Evolutionary conservation across 208 protist genomes (phyloP), one percentile per base, ranked within the genome.

Genomic region (Leptomonas pyrrhocoris): DNA sequence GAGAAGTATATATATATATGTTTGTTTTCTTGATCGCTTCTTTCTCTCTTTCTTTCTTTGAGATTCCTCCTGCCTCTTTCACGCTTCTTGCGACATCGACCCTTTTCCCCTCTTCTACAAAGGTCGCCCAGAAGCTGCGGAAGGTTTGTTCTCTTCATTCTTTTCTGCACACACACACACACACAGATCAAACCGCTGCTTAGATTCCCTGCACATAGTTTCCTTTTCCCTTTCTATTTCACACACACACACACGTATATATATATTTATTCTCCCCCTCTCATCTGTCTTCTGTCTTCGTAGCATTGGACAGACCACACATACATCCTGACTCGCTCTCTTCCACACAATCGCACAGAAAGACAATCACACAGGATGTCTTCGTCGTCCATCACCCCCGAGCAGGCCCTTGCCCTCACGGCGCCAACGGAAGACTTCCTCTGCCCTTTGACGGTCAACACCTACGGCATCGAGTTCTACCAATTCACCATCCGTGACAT

Each of bases 401-500:
- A 93, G 60, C 54, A 92, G 60, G 89, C 86, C 31, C 80, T 95
- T 40, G 56, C 81, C 36, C 83, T 85, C 42, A 93, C 74, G 1
- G 74, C 59, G 5, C 92, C 92, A 3, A 94, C 90, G 19, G 81
- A 89, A 75, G 89, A 60, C 30, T 98, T 96, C 73, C 84, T 98
- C 18, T 98, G 96, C 82, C 88, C 95, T 6, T 68, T 98, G 38
- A 84, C 74, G 13, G 93, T 88, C 11, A 98, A 99, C 74, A 92
- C 67, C 1, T 98, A 96, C 79, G 87, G 90, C 62, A 90, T 99
- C 51, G 93, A 98, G 72, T 99, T 99, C 76, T 83, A 94, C 56
- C 84, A 83, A 12, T 99, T 99, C 72, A 90, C 88, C 28, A 97
- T 99, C 31, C 85, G 96, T 31, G 96, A 99, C 69, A 70, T 96